These are phyloP conservation scores for Graphilbum sp. DNA, from an alignment of 2,329 filamentous ascomycete genomes.

Conservation along the genomic window DNA sequence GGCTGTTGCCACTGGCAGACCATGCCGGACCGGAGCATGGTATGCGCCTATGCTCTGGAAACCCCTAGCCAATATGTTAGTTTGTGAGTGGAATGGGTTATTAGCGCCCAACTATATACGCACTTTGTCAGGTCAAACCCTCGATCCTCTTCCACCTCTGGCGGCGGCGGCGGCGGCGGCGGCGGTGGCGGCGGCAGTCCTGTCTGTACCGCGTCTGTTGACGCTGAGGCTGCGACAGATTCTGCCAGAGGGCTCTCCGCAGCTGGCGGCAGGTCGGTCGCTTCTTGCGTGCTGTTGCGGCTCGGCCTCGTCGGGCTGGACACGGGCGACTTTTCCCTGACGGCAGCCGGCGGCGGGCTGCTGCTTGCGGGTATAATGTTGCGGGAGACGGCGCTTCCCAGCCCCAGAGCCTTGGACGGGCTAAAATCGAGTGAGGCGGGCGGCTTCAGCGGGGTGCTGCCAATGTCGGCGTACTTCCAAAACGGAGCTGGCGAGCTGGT, in stretches of 20 bases:
- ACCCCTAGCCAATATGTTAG: conserved; percentile 28
- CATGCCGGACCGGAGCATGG: conserved; percentile 36
- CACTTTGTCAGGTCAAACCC: conserved; percentile 45
- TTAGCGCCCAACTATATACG: conserved; percentile 7
- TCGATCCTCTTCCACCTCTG: conserved; percentile 29
- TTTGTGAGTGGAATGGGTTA: conserved; percentile 1
- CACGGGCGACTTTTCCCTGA: conserved; percentile 28
- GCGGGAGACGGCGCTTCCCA: conserved; percentile 2
- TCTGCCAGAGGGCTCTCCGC: background rate
- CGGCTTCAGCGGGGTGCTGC: conserved; percentile 50
- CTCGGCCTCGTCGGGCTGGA: conserved; percentile 30
- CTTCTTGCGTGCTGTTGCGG: conserved; percentile 8
- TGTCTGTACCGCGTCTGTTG: background rate
- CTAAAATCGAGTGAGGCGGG: conserved; percentile 36
- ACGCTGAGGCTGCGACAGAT: too few relatives aligned
- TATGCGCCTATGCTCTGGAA: conserved; percentile 51
- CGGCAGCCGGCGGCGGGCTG: conserved; percentile 33
- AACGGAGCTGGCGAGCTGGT: conserved; percentile 75
- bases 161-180: conserved; percentile 10
- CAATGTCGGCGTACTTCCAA: conserved; percentile 71
- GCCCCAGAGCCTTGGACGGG: conserved; percentile 29
- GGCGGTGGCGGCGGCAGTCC: background rate
- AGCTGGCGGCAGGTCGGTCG: background rate
- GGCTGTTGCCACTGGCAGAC: conserved; percentile 25
- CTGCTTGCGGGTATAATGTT: conserved; percentile 32